Base-by-base conservation (phyloP, 495 filamentous ascomycete species). In the Aspergillus conjunctus region DNA sequence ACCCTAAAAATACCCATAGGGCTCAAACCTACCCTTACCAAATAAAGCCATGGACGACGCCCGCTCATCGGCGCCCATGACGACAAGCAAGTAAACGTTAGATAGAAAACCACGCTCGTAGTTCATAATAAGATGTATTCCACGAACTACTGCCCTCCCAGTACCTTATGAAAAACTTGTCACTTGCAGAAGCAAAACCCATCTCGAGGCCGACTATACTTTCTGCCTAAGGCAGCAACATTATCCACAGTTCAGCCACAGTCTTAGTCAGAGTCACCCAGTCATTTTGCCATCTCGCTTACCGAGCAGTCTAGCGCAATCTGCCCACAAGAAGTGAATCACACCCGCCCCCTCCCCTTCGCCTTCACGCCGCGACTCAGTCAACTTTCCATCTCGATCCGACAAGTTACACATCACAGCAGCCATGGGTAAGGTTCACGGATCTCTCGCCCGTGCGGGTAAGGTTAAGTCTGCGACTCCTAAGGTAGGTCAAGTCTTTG, bases 381-480 rank as follows among this genome's bases (percentile, higher is more conserved):
- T 59, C 64, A 59, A 59, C 59, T 62, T 56, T 63, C 66, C 62
- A 65, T 66, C 54, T 68, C 58, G 57, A 64, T 53, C 51, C 60
- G 58, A 60, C 61, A 61, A 66, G 57, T 56, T 62, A 51, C 56
- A 69, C 64, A 62, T 61, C 63, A 60, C 62, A 65, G 55, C 64
- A 64, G 60, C 56, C 67, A 70, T 70, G 67, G 67, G 67, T 70
- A 70, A 71, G 67, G 68, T 71, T 71, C 68, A 71, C 67, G 67
- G 64, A 66, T 69, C 64, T 69, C 90, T 97, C 79, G 93, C 93
- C 76, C 93, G 93, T 89, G 93, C 93, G 73, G 94, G 93, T 84
- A 94, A 94, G 83, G 91, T 94, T 81, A 91, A 92, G 86, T 88
- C 89, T 75, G 90, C 91, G 74, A 93, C 91, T 71, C 91, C 91